Evolutionary conservation across 352 stramenopile species (phyloP).

Genomic region (Phytophthora multivora): DNA sequence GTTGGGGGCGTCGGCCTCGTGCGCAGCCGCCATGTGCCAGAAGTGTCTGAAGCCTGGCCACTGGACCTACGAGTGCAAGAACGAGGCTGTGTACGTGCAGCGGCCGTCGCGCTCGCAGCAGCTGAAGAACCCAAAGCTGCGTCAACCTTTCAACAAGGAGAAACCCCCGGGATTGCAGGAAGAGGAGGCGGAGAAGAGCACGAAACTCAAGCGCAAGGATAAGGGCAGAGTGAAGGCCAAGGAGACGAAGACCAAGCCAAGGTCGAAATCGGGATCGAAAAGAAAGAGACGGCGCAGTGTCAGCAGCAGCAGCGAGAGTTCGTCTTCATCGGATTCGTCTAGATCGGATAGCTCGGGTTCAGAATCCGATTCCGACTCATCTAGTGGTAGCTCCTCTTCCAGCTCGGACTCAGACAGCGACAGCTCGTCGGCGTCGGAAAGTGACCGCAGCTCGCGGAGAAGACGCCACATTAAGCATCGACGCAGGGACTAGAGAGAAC

Average conservation of each 20-base stretch:
- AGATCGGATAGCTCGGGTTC: slow-evolving; percentile 20
- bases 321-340: slow-evolving; percentile 37
- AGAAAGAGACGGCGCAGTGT: slow-evolving; percentile 33
- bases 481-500: slow-evolving; percentile 38
- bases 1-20: slow-evolving; percentile 22
- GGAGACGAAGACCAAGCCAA: slow-evolving; percentile 12
- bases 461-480: slow-evolving; percentile 42
- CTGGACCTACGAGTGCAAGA: slow-evolving; percentile 91
- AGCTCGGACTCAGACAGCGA: slow-evolving; percentile 24
- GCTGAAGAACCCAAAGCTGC: slow-evolving; percentile 79
- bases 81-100: slow-evolving; percentile 80
- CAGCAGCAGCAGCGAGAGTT: slow-evolving; percentile 41
- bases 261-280: slow-evolving; percentile 5
- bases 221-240: slow-evolving; percentile 16
- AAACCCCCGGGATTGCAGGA: slow-evolving; percentile 60
- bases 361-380: slow-evolving; percentile 25
- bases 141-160: slow-evolving; percentile 83
- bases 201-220: slow-evolving; percentile 32
- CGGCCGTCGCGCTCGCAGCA: slow-evolving; percentile 79
- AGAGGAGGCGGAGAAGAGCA: slow-evolving; percentile 38
- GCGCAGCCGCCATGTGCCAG: slow-evolving; percentile 66
- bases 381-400: slow-evolving; percentile 31
- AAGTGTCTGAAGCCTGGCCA: slow-evolving; percentile 82
- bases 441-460: slow-evolving; percentile 29
- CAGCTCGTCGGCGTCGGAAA: slow-evolving; percentile 34